phyloP scores from a whole-genome alignment of 495 filamentous ascomycete genomes.

The Evansstolkia leycettana region DNA sequence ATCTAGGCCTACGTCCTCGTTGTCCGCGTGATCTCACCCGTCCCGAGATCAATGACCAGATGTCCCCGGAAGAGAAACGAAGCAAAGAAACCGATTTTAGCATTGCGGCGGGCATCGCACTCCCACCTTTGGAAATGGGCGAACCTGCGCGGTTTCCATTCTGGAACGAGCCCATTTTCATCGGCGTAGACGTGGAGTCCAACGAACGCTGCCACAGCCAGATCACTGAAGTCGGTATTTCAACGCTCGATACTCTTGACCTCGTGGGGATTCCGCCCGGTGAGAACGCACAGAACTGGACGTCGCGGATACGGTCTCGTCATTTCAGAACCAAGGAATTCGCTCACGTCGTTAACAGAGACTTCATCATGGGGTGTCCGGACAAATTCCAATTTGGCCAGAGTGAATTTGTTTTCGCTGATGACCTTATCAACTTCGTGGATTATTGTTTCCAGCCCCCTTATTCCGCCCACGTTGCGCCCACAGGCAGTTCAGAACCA shows the following conservation, averaged over 20 bases:
- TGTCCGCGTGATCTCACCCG: constrained; percentile 2
- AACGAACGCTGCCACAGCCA: constrained; percentile 50
- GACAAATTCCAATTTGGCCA: constrained; percentile 65
- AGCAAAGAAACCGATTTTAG: constrained; percentile 8
- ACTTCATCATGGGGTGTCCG: constrained; percentile 57
- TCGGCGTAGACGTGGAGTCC: constrained; percentile 72
- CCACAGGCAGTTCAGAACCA: constrained; percentile 1
- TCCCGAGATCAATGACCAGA: constrained; percentile 7
- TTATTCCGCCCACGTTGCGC: constrained; percentile 20
- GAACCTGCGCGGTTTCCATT: constrained; percentile 32
- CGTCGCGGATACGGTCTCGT: constrained; percentile 45
- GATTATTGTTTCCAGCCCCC: constrained; percentile 38
- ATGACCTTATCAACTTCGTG: constrained; percentile 26
- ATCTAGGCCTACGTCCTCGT: constrained; percentile 47
- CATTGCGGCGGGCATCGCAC: constrained; percentile 3
- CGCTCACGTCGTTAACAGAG: constrained; percentile 44
- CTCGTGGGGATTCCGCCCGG: constrained; percentile 43
- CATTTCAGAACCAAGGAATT: constrained; percentile 73
- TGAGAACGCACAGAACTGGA: constrained; percentile 48
- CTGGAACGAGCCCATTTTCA: constrained; percentile 49
- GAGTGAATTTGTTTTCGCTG: constrained; percentile 30
- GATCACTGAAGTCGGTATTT: constrained; percentile 80
- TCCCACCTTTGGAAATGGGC: constrained; percentile 19
- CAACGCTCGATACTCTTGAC: constrained; percentile 63
- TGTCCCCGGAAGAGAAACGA: constrained; percentile 13